Evolutionary conservation across 805 yeast genomes (phyloP), one percentile per base, ranked within the genome.

Genomic region (Priceomyces haplophilus): DNA sequence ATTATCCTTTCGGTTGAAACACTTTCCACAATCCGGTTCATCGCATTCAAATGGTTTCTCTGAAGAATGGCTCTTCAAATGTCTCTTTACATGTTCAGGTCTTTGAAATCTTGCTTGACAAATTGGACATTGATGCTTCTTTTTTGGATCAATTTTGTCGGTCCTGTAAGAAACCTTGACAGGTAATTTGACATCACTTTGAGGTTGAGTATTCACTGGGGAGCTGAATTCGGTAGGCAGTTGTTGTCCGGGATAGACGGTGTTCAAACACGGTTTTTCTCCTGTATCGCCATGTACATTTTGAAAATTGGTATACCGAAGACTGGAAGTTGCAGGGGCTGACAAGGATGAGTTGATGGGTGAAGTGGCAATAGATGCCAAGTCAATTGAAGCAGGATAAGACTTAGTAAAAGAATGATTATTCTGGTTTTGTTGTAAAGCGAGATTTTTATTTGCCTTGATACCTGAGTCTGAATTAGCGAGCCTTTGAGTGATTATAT

Each of bases 1-100:
- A 53, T 79, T 79, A 53, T 79, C 83, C 55, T 78, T 78, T 48
- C 83, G 59, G 55, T 78, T 79, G 58, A 79, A 79, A 44, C 81
- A 59, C 56, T 78, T 76, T 18, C 76, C 76, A 56, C 83, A 79
- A 31, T 69, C 64, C 3, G 65, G 65, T 49, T 72, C 73, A 39
- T 76, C 73, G 55, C 83, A 79, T 44, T 66, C 72, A 50, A 68
- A 79, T 6, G 83, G 83, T 52, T 78, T 78, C 48, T 78, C 83
- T 8, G 75, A 64, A 4, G 80, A 73, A 57, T 79, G 83, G 34
- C 78, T 69, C 54, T 79, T 72, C 75, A 79, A 68, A 53, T 79
- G 81, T 47, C 87, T 59, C 56, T 79, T 82, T 21, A 82, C 88
- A 58, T 82, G 88, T 53, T 82, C 88, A 2, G 88, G 85, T 49